Percentiles rank a stretch among this genome's conserved stretches.
phyloP scores from a whole-genome alignment of 495 filamentous ascomycete genomes.

The Hypoxylon intermedium region DNA sequence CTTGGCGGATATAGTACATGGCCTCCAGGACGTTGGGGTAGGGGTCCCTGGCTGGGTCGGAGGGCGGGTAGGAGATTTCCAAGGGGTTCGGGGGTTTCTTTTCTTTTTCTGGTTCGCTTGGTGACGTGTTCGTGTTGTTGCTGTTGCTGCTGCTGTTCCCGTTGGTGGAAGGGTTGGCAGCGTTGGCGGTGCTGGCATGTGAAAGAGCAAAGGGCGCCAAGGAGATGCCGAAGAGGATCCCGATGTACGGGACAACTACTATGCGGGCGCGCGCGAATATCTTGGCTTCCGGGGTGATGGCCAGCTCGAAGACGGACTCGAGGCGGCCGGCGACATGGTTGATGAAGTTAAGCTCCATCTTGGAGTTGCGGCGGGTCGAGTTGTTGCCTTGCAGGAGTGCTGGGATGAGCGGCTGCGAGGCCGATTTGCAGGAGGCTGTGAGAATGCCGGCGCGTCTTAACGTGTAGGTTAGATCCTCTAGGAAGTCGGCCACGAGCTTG shows the following conservation, averaged over 20 bases:
- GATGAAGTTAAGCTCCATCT: constrained; percentile 40
- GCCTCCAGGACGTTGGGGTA: constrained; percentile 37
- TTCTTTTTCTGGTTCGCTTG: constrained; percentile 1
- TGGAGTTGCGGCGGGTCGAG: constrained; percentile 27
- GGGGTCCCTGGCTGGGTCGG: constrained; percentile 30
- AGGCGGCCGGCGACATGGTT: constrained; percentile 36
- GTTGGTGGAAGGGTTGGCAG: background rate
- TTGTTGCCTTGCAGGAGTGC: constrained; percentile 4
- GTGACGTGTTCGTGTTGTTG: background rate
- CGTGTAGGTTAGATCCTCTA: constrained; percentile 31
- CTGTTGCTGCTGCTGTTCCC: background rate
- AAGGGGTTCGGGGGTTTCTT: constrained; percentile 27
- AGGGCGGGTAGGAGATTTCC: constrained; percentile 33
- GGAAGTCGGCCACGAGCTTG: constrained; percentile 21
- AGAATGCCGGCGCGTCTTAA: constrained; percentile 39
- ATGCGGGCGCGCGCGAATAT: constrained; percentile 45
- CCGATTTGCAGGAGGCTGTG: constrained; percentile 30
- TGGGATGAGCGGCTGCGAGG: constrained; percentile 19
- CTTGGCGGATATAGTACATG: constrained; percentile 40
- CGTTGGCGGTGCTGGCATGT: too few relatives aligned
- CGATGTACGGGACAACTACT: constrained; percentile 27
- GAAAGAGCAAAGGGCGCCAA: constrained; percentile 34
- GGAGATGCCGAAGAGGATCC: constrained; percentile 45
- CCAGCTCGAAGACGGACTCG: constrained; percentile 44
- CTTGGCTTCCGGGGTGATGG: constrained; percentile 46